Conservation (phyloP, 2,329 filamentous ascomycete species). For the Emmonsiellopsis sp. region DNA sequence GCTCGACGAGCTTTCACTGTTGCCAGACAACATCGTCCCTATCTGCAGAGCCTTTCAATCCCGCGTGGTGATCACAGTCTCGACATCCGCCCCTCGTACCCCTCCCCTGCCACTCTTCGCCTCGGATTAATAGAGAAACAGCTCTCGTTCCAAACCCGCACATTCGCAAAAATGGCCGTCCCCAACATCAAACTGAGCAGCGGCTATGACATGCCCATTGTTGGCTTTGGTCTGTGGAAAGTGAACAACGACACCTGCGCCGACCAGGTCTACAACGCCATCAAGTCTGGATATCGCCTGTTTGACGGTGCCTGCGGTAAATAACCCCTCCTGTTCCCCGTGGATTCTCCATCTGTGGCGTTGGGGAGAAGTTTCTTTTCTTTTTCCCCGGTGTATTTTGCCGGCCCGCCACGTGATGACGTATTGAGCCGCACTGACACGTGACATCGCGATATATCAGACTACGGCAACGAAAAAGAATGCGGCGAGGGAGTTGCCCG, state of each 20-base stretch:
- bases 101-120: background rate
- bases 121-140: background rate
- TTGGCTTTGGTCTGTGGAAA: slow-evolving; percentile 61
- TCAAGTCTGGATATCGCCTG: slow-evolving; percentile 52
- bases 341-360: background rate
- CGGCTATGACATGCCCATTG: slow-evolving; percentile 32
- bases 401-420: background rate
- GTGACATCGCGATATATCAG: slow-evolving; percentile 34
- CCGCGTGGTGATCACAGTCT: background rate
- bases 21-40: background rate
- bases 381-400: background rate
- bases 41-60: background rate
- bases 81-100: no score
- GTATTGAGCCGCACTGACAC: no score
- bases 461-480: slow-evolving; percentile 78
- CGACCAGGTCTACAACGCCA: slow-evolving; percentile 67
- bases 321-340: slow-evolving; percentile 8
- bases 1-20: background rate
- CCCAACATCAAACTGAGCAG: slow-evolving; percentile 14
- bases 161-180: slow-evolving; percentile 15
- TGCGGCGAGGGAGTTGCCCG: slow-evolving; percentile 67
- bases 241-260: slow-evolving; percentile 64
- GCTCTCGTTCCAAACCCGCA: background rate
- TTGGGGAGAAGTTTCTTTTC: background rate
- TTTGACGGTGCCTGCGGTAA: slow-evolving; percentile 53